Evolutionary conservation across 495 filamentous ascomycete species (phyloP), one percentile per base, ranked within the genome.

Genomic region (Aspergillus ellipticus): DNA sequence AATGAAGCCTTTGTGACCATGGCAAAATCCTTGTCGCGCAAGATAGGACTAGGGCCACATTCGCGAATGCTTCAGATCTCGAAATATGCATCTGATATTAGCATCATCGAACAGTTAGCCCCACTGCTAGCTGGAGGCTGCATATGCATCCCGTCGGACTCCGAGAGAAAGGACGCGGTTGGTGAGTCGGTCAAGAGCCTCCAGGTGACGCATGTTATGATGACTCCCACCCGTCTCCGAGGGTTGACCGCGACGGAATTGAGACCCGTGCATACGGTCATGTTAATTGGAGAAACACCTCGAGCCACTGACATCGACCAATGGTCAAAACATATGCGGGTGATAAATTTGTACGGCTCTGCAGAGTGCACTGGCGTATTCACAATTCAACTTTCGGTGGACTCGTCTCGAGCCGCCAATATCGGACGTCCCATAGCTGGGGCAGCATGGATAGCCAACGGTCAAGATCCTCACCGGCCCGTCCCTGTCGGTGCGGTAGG

Each of bases 41-140:
- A 22, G 17, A 37, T 7, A 1, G 52, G 52, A 4, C n/a, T 46
- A 1, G 24, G 19, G 1, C 31, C 51, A 1, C 21, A 20, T 10
- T 54, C 76, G 0, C 66, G 74, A 6, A 62, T 68, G 56, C 76
- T 88, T 60, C 83, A 88, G 49, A 76, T 83, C 43, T 79, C 83
- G 0, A 78, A 81, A 17, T 84, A 80, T 64, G 76, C 78, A 5
- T 83, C 84, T 50, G 85, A 88, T 56, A 72, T 80, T 26, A 77
- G 77, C 43, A 71, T 85, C 17, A 64, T 71, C 10, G 83, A 87
- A 53, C 75, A 83, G 7, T 79, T 86, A 37, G 77, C 76, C 1
- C 82, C 84, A 0, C 64, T 88, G 1, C 74, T 74, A 0, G 53
- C 65, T 3, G 82, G 82, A 3, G 82, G 75, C 8, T 82, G 79